A percentile compares a stretch with the other conserved stretches of the same genome.
These are phyloP conservation scores for Usnea hakonensis DNA, from an alignment of 495 filamentous ascomycete genomes.

Conservation along the genomic window DNA sequence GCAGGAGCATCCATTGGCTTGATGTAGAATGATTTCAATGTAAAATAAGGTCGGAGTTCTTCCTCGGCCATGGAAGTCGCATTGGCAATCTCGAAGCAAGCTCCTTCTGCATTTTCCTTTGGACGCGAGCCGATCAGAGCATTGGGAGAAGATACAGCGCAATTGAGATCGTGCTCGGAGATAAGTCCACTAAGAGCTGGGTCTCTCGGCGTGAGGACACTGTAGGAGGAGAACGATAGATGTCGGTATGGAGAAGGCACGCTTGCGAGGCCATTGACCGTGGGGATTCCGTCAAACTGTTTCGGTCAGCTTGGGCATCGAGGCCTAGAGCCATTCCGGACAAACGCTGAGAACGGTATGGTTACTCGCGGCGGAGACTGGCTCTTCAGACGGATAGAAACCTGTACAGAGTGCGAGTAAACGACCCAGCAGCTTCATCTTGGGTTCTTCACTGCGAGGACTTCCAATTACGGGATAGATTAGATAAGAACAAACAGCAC, in stretches of 20 bases:
- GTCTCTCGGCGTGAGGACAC: slow-evolving; percentile 15
- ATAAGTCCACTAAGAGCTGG: slow-evolving; percentile 11
- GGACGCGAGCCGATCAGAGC: slow-evolving; percentile 29
- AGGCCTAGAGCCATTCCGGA: not conserved
- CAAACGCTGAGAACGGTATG: not conserved
- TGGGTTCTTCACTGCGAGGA: not conserved
- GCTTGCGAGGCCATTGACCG: slow-evolving; percentile 10
- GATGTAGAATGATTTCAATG: slow-evolving; percentile 25
- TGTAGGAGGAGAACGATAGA: slow-evolving; percentile 18
- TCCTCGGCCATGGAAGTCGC: slow-evolving; percentile 1
- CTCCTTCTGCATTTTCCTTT: slow-evolving; percentile 13
- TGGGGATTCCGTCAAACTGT: slow-evolving; percentile 25
- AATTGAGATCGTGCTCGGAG: slow-evolving; percentile 19
- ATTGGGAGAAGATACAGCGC: slow-evolving; percentile 28
- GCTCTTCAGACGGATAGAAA: not conserved
- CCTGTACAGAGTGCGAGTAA: not conserved
- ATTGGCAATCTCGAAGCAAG: slow-evolving; percentile 21
- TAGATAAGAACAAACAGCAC: not conserved
- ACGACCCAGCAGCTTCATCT: not conserved
- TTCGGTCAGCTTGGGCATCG: not conserved
- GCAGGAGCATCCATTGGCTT: slow-evolving; percentile 28
- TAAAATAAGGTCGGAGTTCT: slow-evolving; percentile 8
- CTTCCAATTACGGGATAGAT: not conserved
- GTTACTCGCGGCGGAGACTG: not conserved
- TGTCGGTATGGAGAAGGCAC: slow-evolving; percentile 20